These are phyloP conservation scores for Corymbia maculata DNA, from an alignment of 345 rosid genomes.

Conservation along the genomic window DNA sequence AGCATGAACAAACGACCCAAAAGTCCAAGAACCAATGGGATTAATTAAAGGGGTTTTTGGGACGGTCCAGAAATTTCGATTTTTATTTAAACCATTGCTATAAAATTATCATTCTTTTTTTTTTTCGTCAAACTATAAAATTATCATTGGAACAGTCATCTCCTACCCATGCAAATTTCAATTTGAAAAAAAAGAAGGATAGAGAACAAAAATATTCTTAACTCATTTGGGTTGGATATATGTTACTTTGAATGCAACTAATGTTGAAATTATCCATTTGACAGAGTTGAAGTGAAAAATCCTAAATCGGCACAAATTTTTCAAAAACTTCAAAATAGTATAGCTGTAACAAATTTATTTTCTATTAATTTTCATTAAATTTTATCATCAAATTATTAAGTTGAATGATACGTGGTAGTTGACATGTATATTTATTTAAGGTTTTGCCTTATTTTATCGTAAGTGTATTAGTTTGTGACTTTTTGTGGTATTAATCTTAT, in stretches of 20 bases:
- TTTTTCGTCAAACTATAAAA: not conserved
- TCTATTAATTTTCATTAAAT: too few relatives aligned
- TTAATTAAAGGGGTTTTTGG: not conserved
- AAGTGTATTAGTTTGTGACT: too few relatives aligned
- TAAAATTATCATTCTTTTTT: too few relatives aligned
- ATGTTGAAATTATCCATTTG: not conserved
- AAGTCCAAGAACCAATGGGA: not conserved
- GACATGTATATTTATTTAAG: too few relatives aligned
- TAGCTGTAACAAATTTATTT: too few relatives aligned
- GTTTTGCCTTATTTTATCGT: too few relatives aligned
- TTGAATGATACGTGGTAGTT: too few relatives aligned
- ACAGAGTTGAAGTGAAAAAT: not conserved
- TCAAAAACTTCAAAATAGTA: too few relatives aligned
- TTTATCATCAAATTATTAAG: too few relatives aligned
- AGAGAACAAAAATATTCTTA: not conserved
- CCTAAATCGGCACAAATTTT: too few relatives aligned
- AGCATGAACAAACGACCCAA: not conserved
- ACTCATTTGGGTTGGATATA: not conserved
- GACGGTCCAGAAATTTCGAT: not conserved
- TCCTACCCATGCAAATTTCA: not conserved
- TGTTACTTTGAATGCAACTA: not conserved
- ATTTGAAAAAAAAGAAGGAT: not conserved
- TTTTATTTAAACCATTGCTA: too few relatives aligned
- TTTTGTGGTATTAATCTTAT: too few relatives aligned
- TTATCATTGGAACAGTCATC: not conserved